Base-by-base conservation (phyloP, 192 early-diverging fungal species). In the Coemansia sp. region DNA sequence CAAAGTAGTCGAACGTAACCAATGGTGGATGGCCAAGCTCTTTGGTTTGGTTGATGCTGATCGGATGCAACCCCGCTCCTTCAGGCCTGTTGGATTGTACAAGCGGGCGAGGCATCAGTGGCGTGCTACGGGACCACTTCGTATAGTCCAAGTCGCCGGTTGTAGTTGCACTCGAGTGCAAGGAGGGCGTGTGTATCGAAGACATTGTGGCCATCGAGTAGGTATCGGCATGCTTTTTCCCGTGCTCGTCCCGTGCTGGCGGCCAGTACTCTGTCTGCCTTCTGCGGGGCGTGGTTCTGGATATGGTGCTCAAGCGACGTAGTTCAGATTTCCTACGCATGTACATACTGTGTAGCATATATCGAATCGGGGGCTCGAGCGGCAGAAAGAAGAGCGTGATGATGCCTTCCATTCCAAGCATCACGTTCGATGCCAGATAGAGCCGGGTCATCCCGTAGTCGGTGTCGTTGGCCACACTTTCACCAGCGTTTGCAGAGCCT, bases 321-420 rank as follows among this genome's bases (percentile, higher is more conserved):
- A 78, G 24, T 45, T 67, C 71, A 0, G 63, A 67, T 45, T 66
- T 73, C 34, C 66, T 61, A 9, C 68, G 77, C 59, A 64, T 34
- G 63, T 79, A 79, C 68, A 71, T 67, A 15, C 49, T 67, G 21
- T 69, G 64, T 38, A 79, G 68, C 77, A 79, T 79, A 20, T 74
- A 66, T 21, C 77, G 56, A 45, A 81, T 81, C 6, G 78, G 78
- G 45, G 78, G 78, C 56, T 81, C 78, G 16, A 81, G 63, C 8
- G 78, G 78, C 55, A 81, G 62, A 14, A 81, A 72, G 41, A 69
- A 69, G 33, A 81, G 57, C 0, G 78, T 81, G 33, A 76, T 72
- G 10, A 81, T 69, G 15, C 78, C 78, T 20, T 81, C 73, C 73
- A 81, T 63, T 6, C 69, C 73, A n/a, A 76, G 67, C 78, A 81